Percentiles rank a stretch among this genome's conserved stretches.
phyloP scores from a whole-genome alignment of 169 alveolate species.

The Cryptosporidium meleagridis region DNA sequence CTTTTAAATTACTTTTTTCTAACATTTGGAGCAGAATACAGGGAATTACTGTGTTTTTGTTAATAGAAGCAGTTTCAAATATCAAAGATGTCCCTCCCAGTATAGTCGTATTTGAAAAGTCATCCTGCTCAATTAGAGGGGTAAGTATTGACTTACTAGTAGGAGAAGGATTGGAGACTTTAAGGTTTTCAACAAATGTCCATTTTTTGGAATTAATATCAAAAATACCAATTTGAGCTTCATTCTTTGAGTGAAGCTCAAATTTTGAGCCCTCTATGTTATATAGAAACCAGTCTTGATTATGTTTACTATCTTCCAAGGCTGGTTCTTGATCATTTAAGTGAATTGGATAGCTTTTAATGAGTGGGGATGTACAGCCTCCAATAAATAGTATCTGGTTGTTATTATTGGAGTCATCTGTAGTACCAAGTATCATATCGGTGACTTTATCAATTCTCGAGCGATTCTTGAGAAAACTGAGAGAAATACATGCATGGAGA shows the following conservation, averaged over 20 bases:
- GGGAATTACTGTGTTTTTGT: conserved; percentile 30
- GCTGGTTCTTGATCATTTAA: not conserved
- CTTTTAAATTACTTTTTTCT: not conserved
- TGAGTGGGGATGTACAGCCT: conserved; percentile 12
- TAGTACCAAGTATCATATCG: not conserved
- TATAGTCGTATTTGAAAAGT: conserved; percentile 8
- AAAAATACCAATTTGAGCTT: not conserved
- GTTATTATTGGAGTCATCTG: not conserved
- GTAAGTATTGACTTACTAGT: conserved; percentile 5
- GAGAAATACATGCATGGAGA: conserved; percentile 47
- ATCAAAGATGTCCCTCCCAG: not conserved
- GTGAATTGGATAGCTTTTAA: conserved; percentile 28
- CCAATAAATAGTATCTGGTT: conserved; percentile 25
- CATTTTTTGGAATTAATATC: conserved; percentile 32
- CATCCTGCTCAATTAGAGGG: not conserved
- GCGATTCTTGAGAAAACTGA: not conserved
- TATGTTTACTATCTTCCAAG: not conserved
- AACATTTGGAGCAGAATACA: conserved; percentile 23
- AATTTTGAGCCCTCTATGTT: not conserved
- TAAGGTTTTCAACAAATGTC: conserved; percentile 2
- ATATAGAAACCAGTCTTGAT: conserved; percentile 22
- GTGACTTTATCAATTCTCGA: not conserved
- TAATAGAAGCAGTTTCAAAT: conserved; percentile 9
- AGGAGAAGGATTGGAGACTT: conserved; percentile 44
- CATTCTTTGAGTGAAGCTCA: not conserved